Percentiles rank a stretch among this genome's conserved stretches.
Conservation (phyloP, 2,329 filamentous ascomycete species). For the Phoma sp. region DNA sequence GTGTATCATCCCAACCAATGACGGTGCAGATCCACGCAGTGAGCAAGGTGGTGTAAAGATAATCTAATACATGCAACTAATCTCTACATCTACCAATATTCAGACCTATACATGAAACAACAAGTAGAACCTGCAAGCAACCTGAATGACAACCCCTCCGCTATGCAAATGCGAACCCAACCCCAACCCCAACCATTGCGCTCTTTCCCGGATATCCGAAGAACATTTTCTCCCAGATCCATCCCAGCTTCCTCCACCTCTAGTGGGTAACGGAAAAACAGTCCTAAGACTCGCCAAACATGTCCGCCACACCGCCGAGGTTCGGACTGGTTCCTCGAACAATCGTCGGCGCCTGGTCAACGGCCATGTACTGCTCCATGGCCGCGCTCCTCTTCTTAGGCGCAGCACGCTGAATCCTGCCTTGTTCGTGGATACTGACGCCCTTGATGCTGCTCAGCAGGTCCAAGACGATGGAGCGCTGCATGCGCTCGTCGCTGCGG, state of each 20-base stretch:
- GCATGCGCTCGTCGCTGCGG: slow-evolving; percentile 70
- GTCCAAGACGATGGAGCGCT: slow-evolving; percentile 81
- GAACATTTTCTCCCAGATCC: too few species aligned
- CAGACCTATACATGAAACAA: not conserved
- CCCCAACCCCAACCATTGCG: not conserved
- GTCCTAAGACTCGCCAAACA: slow-evolving; percentile 47
- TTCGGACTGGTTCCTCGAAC: slow-evolving; percentile 49
- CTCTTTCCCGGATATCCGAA: not conserved
- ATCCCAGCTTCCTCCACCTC: too few species aligned
- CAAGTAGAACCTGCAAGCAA: not conserved
- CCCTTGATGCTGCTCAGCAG: slow-evolving; percentile 86
- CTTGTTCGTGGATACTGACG: slow-evolving; percentile 90
- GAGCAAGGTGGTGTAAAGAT: not conserved
- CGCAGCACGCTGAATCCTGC: slow-evolving; percentile 67
- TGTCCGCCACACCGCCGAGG: slow-evolving; percentile 52
- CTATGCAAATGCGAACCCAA: slow-evolving; percentile 8
- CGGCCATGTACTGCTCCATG: slow-evolving; percentile 51
- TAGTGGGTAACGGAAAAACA: too few species aligned
- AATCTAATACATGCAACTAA: not conserved
- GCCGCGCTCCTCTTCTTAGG: slow-evolving; percentile 42
- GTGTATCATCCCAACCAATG: not conserved
- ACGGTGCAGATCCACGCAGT: not conserved
- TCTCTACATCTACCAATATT: not conserved
- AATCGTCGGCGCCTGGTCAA: slow-evolving; percentile 47
- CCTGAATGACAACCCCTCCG: not conserved